Base-by-base conservation (phyloP, 805 yeast genomes). In the Cyberlindnera veronae region DNA sequence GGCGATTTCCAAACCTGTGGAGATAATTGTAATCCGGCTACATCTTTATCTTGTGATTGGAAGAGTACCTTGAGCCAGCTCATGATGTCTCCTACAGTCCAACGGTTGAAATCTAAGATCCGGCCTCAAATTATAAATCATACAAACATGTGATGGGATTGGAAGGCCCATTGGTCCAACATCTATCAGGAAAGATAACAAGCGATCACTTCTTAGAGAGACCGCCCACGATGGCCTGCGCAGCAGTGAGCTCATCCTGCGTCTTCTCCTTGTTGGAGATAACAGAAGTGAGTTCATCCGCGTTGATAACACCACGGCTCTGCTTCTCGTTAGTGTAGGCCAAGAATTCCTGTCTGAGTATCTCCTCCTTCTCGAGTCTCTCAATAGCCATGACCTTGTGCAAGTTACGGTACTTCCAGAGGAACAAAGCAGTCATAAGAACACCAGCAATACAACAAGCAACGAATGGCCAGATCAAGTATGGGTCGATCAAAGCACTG, bases 401-500 rank as follows among this genome's bases (percentile, higher is more conserved):
- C 34, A 53, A 41, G 31, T 53, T 40, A 15, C 41, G 38, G 41
- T 51, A 53, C 18, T 26, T 14, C 43, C 43, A 48, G 27, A 49
- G 80, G 77, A 84, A 84, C 21, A 67, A 27, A 40, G 70, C 43
- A 16, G 90, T 91, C 26, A 77, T 74, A 42, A 77, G 49, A 51
- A 77, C 64, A 50, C 84, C 74, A 6, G 84, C 71, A 34, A 71
- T 61, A 15, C 79, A 81, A 46, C 82, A 69, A 35, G 84, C 85
- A 36, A 75, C 68, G 62, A 77, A 84, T 55, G 77, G 72, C 85
- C 87, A 80, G 33, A 76, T 74, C 54, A 78, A 71, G 65, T 83
- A 76, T 32, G 91, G 91, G 63, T 84, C 78, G 42, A 64, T 71
- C 11, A 86, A 69, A 9, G 81, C 77, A 20, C 87, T 72, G 14